Evolutionary conservation across 768 basidiomycete species (phyloP), one percentile per base, ranked within the genome.

Genomic region (Boletus bicolor): DNA sequence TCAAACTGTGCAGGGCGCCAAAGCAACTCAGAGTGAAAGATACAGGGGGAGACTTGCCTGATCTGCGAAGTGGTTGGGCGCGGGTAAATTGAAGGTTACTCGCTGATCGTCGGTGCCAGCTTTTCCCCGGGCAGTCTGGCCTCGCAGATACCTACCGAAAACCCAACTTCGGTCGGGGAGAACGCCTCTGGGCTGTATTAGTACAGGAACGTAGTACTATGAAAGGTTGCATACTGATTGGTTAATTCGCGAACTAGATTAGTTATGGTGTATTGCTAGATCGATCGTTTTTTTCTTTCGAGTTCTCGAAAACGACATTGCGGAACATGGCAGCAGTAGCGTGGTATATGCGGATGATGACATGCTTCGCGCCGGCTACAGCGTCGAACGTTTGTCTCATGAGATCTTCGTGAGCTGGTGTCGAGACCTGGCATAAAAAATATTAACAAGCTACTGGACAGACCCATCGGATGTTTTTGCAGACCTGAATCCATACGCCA

Each of bases 121-220:
- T 71, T 86, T 89, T 9, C 90, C 92, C 97, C 97, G 98, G 5
- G 91, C 84, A 28, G 78, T 75, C 74, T 93, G 94, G 42, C 91
- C 61, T 98, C 89, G 68, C 97, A 98, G 5, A 99, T 82, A 64
- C 93, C 87, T 39, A 98, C 75, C 5, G 93, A 91, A 69, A 96
- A 98, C 19, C 93, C 93, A 15, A 93, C 86, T 75, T 99, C 97
- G 26, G 97, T 98, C 74, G 98, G 97, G 1, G 94, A 89, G 76
- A 98, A 99, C 1, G 93, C 95, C 74, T 99, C 97, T 32, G 97
- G 97, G 66, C 94, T 98, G 76, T 98, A 99, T 74, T 98, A 94
- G 73, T 89, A 98, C 62, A 87, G 85, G 81, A 98, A 99, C 50
- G 79, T 75, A 0, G 94, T 98, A 10, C 93, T 93, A 63, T 89